phyloP scores from a whole-genome alignment of 768 basidiomycete genomes.

The Tremella fuciformis region DNA sequence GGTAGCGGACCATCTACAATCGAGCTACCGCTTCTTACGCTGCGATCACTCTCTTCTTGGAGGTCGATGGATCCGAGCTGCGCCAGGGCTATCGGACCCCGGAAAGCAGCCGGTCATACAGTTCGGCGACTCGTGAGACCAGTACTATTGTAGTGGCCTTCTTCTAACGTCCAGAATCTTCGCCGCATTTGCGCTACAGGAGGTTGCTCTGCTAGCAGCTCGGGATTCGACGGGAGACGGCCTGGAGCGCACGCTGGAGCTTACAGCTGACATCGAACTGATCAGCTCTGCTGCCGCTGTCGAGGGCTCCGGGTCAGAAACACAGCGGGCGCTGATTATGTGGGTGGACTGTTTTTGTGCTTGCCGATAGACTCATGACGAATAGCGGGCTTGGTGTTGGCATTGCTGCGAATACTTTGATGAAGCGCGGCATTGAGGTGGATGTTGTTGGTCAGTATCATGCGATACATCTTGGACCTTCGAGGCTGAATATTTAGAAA shows the following conservation, averaged over 20 bases:
- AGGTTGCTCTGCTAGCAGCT: slow-evolving; percentile 70
- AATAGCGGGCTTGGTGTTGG: slow-evolving; percentile 83
- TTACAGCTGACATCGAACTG: slow-evolving; percentile 45
- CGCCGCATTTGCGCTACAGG: slow-evolving; percentile 78
- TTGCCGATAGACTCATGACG: neutral
- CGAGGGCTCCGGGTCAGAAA: slow-evolving; percentile 61
- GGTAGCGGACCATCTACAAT: slow-evolving; percentile 65
- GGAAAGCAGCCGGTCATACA: slow-evolving; percentile 47
- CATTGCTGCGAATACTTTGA: slow-evolving; percentile 71
- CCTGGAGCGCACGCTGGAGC: slow-evolving; percentile 39
- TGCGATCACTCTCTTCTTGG: slow-evolving; percentile 62
- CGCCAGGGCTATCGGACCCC: slow-evolving; percentile 51
- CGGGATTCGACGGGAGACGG: slow-evolving; percentile 51
- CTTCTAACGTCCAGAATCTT: slow-evolving; percentile 62
- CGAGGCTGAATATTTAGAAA: slow-evolving; percentile 56
- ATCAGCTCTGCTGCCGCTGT: slow-evolving; percentile 57
- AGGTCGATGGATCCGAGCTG: slow-evolving; percentile 70
- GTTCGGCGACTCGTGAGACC: slow-evolving; percentile 56
- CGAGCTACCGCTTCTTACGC: slow-evolving; percentile 54
- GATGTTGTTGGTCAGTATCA: slow-evolving; percentile 61
- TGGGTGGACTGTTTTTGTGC: slow-evolving; percentile 7
- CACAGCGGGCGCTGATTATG: slow-evolving; percentile 24
- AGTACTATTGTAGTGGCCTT: slow-evolving; percentile 50
- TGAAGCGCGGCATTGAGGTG: slow-evolving; percentile 65
- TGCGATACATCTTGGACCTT: neutral